Base-by-base conservation (phyloP, 345 rosid species). In the Eutrema heterophyllum region DNA sequence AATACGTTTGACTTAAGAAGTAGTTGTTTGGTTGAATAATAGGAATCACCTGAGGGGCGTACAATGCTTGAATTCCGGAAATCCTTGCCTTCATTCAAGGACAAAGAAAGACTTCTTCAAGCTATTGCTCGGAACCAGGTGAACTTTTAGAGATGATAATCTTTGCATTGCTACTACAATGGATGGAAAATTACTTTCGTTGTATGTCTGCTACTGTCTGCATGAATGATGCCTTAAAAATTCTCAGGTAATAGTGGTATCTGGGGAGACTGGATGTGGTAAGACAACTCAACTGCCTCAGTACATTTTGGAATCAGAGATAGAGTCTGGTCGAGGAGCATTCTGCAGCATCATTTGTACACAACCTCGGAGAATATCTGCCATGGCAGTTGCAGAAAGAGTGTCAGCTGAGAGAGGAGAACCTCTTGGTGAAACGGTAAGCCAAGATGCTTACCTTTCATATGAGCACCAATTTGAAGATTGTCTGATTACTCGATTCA, bases 231-330 rank as follows among this genome's bases (percentile, higher is more conserved):
- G 21, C 61, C 40, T 41, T 70, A 50, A 43, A 52, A 66, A 21
- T 78, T 73, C 30, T 36, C 72, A 95, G 99, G 99, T 92, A 35
- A 81, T 92, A 70, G 98, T 95, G 12, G 86, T 95, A 81, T 92
- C 99, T 52, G 99, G 99, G 49, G 99, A 95, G 87, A 95, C 99
- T 70, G 99, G 99, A 78, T 95, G 99, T 80, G 99, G 99, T 24
- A 95, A 95, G 85, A 95, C 99, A 81, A 95, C 99, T 80, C 99
- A 95, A 76, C 94, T 95, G 73, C 99, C 99, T 21, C 99, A 95
- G 56, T 95, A 90, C 69, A 82, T 92, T 69, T 80, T 95, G 75
- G 99, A 95, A 83, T 92, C 99, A 50, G 97, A 95, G 84, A 88
- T 92, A 72, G 98, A 95, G 79, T 88, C 94, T 80, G 99, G 97